Base-by-base conservation (phyloP, 2,329 filamentous ascomycete species). In the Hymenoscyphus scutula region DNA sequence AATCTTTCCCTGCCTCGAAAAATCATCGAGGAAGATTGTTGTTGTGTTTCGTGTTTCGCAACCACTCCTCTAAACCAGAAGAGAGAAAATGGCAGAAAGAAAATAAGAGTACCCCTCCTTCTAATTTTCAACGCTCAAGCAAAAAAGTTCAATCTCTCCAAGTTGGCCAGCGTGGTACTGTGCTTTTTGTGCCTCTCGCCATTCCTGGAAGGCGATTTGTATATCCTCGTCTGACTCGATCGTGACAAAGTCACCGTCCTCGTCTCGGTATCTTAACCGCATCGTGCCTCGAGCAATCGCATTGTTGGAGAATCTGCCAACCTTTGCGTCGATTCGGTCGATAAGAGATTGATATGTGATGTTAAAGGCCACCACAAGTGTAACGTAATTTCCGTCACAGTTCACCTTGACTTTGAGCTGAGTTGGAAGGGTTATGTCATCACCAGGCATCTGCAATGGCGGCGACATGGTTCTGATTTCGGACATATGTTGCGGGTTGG, bases 221-320 rank as follows among this genome's bases (percentile, higher is more conserved):
- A 99, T 95, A 69, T 97, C 95, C 71, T 99, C 95, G 72, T 99
- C 95, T 65, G 90, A 94, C 74, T 95, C 90, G 60, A 99, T 97
- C 58, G 89, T 93, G 65, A 99, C 91, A 73, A 89, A 94, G 72
- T 98, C 95, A 56, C 91, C 91, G 68, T 99, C 95, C 72, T 93
- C 90, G 73, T 99, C 95, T 58, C 88, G 85, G 76, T 98, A 99
- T 65, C 92, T 90, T 61, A 99, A 80, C 77, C 92, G 92, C 70
- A 97, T 86, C 68, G 89, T 88, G 65, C 91, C 90, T 72, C 86
- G 89, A 69, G 88, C 88, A 72, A 97, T 93, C 59, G 90, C 93
- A 73, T 91, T 90, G 69, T 84, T 89, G 23, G 92, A 96, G 70
- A 93, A 93, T 61, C 91, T 87, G 64, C 90, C 90, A 62, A 99